Percentiles rank a stretch among this genome's conserved stretches.
phyloP scores from a whole-genome alignment of 805 yeast genomes.

The Groenewaldozyma tartarivorans region DNA sequence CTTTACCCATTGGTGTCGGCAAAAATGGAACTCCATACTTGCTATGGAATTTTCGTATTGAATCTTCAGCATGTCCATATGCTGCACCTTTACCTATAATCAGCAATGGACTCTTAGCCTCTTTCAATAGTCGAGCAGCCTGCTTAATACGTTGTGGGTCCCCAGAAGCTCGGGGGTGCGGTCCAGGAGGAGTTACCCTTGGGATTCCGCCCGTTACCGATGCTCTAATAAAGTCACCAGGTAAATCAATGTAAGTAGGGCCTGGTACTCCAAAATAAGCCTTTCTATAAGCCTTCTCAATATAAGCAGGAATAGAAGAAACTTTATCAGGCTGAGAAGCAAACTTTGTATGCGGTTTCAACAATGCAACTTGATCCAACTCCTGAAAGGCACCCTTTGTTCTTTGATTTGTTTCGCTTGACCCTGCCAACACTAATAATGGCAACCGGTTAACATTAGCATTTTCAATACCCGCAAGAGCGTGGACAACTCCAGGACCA shows the following conservation, averaged over 20 bases:
- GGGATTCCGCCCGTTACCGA: constrained; percentile 10
- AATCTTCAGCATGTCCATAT: constrained; percentile 32
- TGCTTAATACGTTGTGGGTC: constrained; percentile 27
- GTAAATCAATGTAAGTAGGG: constrained; percentile 52
- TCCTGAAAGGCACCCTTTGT: constrained; percentile 65
- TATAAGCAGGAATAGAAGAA: constrained; percentile 29
- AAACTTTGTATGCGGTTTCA: constrained; percentile 42
- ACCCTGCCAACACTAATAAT: constrained; percentile 55
- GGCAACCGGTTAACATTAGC: constrained; percentile 59
- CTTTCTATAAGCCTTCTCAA: constrained; percentile 39
- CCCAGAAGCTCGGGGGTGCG: constrained; percentile 32
- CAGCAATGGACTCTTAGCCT: constrained; percentile 41
- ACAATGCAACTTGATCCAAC: constrained; percentile 48
- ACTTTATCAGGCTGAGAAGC: constrained; percentile 35
- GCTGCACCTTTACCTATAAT: constrained; percentile 64
- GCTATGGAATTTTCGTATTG: constrained; percentile 34
- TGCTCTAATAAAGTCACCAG: constrained; percentile 48
- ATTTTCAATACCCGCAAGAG: constrained; percentile 56
- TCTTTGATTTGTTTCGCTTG: constrained; percentile 38
- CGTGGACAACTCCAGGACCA: constrained; percentile 66
- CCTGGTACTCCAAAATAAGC: constrained; percentile 48
- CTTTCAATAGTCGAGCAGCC: constrained; percentile 29
- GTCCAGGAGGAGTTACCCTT: constrained; percentile 17
- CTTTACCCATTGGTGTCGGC: constrained; percentile 78
- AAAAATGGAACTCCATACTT: constrained; percentile 43